A percentile compares a stretch with the other conserved stretches of the same genome.
Evolutionary conservation across 73 alveolate species (phyloP).

Genomic region (Tetrahymena malaccensis): DNA sequence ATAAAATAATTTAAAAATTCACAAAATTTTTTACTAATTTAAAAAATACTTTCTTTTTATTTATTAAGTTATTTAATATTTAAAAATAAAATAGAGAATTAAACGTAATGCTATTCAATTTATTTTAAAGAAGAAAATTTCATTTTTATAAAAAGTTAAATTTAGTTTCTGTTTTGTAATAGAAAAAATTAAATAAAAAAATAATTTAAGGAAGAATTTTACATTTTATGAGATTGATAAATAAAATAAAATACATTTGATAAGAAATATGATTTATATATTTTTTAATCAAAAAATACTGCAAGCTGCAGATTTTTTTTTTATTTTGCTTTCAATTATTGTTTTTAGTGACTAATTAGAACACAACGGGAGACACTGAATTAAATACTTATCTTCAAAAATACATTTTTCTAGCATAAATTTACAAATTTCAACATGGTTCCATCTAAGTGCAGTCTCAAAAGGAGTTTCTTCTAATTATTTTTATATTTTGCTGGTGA

Average conservation of each 20-base stretch:
- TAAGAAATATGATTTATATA: background rate
- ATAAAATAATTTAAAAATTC: too few relatives aligned
- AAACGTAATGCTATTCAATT: too few relatives aligned
- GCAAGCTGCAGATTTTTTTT: background rate
- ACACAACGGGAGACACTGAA: background rate
- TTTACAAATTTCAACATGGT: constrained; percentile 18
- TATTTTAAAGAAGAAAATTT: too few relatives aligned
- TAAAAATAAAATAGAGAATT: too few relatives aligned
- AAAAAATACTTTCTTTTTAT: too few relatives aligned
- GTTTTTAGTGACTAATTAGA: background rate
- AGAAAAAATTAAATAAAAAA: too few relatives aligned
- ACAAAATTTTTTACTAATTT: too few relatives aligned
- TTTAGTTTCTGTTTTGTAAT: too few relatives aligned
- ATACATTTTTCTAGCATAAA: background rate
- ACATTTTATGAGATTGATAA: too few relatives aligned
- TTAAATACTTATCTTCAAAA: background rate
- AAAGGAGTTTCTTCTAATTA: constrained; percentile 41
- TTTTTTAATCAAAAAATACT: background rate
- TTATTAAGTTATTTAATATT: too few relatives aligned
- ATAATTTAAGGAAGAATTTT: too few relatives aligned
- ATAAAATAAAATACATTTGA: background rate
- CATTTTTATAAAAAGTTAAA: too few relatives aligned
- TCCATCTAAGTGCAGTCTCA: constrained; percentile 55
- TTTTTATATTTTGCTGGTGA: background rate
- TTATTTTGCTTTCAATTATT: background rate